A percentile compares a stretch with the other conserved stretches of the same genome.
These are phyloP conservation scores for Wickerhamomyces bovis DNA, from an alignment of 805 yeast genomes.

Conservation along the genomic window DNA sequence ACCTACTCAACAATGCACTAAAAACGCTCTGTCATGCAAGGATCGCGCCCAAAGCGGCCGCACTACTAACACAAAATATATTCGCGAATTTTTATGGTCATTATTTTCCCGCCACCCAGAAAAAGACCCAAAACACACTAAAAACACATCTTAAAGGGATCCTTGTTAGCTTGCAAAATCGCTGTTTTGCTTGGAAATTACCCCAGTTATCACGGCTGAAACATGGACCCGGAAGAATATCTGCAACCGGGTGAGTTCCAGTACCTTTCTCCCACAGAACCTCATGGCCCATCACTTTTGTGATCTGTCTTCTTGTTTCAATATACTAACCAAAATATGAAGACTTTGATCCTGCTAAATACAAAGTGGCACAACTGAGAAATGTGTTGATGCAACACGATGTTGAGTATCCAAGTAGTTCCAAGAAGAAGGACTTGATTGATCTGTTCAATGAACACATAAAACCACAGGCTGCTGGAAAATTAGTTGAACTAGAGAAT, in stretches of 20 bases:
- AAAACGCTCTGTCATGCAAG: too few species aligned
- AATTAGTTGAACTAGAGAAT: constrained; percentile 29
- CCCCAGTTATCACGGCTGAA: not conserved
- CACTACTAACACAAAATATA: too few species aligned
- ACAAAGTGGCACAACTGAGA: constrained; percentile 67
- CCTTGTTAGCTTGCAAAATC: not conserved
- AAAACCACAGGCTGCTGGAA: constrained; percentile 38
- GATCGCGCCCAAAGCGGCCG: too few species aligned
- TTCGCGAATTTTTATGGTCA: too few species aligned
- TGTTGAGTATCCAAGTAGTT: constrained; percentile 53
- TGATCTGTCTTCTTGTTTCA: not conserved
- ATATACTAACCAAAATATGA: constrained; percentile 5
- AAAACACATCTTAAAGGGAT: not conserved
- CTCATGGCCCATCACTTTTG: not conserved
- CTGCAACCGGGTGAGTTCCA: constrained; percentile 28
- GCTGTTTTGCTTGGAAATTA: not conserved
- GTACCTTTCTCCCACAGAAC: not conserved
- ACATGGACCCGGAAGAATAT: constrained; percentile 33
- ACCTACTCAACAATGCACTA: too few species aligned
- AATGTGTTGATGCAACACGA: constrained; percentile 56
- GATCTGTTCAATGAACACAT: constrained; percentile 52
- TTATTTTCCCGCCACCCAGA: too few species aligned
- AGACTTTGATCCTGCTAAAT: constrained; percentile 62
- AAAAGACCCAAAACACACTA: not conserved
- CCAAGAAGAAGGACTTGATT: constrained; percentile 64